Base-by-base conservation (phyloP, 768 basidiomycete species). In the Boletus rubroflammeus region DNA sequence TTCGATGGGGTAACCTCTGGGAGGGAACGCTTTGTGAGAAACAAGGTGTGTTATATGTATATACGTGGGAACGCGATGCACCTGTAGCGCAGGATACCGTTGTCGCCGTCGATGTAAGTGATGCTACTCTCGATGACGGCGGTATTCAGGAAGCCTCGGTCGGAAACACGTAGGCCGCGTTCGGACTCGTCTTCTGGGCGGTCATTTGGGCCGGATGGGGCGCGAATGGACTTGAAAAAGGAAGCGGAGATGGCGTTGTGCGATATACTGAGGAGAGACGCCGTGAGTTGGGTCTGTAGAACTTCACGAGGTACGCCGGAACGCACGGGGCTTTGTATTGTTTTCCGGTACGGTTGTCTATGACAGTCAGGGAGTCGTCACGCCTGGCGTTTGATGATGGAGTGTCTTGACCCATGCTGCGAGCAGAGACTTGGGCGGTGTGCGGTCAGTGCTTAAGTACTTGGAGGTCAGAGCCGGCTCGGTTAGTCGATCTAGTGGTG, bases 31-130 rank as follows among this genome's bases (percentile, higher is more conserved):
- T 28, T 15, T 29, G 46, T 42, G n/a, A 52, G 51, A 0, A 25
- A 29, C 8, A 38, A 17, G 0, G 48, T 6, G 42, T 53, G 34
- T 5, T 23, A 23, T 5, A 13, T 21, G 25, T 6, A n/a, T 7
- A n/a, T 14, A 31, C 14, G 29, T 31, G 19, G 17, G 53, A 51
- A 28, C 23, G 1, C 9, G 50, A 57, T 58, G 35, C 55, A 86
- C 88, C 88, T 82, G 72, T 91, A 92, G 43, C 89, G 84, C 55
- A 91, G 69, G 47, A 91, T 81, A 77, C 90, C 92, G 36, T 81
- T 86, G 19, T 93, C 90, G 44, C 93, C 93, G 65, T 96, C 93
- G 58, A 96, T 96, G 61, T 85, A 95, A 0, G 93, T 94, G 62
- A 96, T 94, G 62, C 81, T 72, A 59, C 88, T 91, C 60, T 82